Evolutionary conservation across 352 stramenopile genomes (phyloP).

Genomic region (Hyaloperonospora brassicae): DNA sequence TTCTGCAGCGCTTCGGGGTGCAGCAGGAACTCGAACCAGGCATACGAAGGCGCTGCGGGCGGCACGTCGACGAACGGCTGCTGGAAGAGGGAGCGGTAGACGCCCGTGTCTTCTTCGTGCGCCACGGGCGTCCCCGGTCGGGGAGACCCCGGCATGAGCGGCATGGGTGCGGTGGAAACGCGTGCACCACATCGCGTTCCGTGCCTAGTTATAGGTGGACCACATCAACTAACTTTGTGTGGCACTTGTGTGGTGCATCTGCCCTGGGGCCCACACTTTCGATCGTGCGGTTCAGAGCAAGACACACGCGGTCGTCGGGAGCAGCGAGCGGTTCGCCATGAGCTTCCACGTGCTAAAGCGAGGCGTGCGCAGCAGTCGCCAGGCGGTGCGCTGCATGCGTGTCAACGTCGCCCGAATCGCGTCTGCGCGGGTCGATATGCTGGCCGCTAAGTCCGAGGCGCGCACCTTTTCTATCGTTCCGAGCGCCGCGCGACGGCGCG

Average conservation of each 20-base stretch:
- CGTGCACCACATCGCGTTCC: conserved; percentile 3
- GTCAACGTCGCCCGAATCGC: conserved; percentile 11
- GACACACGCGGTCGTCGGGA: not conserved
- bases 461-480: conserved; percentile 30
- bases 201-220: too few species aligned
- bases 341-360: conserved; percentile 45
- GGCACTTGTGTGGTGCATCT: conserved; percentile 14
- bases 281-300: conserved; percentile 10
- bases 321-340: conserved; percentile 22
- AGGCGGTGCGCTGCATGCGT: conserved; percentile 21
- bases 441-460: conserved; percentile 8
- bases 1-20: conserved; percentile 63
- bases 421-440: conserved; percentile 9
- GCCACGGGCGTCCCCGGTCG: conserved; percentile 33
- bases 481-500: conserved; percentile 10
- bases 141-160: conserved; percentile 57
- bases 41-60: conserved; percentile 52
- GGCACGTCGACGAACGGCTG: conserved; percentile 71
- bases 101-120: conserved; percentile 50
- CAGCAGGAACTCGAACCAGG: conserved; percentile 84
- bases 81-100: conserved; percentile 82
- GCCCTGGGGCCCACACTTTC: conserved; percentile 17
- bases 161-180: conserved; percentile 18
- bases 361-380: conserved; percentile 33
- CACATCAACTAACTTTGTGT: not conserved